Conservation (phyloP, 1,284 basidiomycete genomes). For the Cystobasidium sp. region DNA sequence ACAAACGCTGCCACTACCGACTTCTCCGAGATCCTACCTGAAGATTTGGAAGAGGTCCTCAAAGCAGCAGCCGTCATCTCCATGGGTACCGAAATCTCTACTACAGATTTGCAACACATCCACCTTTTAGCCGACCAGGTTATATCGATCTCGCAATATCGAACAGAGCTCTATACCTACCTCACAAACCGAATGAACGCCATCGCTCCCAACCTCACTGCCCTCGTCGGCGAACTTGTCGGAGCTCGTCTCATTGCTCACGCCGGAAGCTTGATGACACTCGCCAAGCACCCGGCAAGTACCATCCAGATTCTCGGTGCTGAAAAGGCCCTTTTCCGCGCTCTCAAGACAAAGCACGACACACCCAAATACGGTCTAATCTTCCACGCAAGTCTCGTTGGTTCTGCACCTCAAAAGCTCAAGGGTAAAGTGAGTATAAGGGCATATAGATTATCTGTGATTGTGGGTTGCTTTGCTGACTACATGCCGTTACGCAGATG, state of each 20-base stretch:
- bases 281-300: constrained; percentile 97
- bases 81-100: constrained; percentile 98
- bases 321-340: constrained; percentile 97
- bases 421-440: constrained; percentile 80
- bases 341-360: constrained; percentile 98
- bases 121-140: constrained; percentile 95
- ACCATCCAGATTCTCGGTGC: constrained; percentile 98
- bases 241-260: constrained; percentile 95
- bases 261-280: constrained; percentile 93
- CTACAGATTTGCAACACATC: constrained; percentile 93
- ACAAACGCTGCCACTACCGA: constrained; percentile 86
- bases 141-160: constrained; percentile 77
- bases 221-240: constrained; percentile 91
- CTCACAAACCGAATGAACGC: constrained; percentile 97
- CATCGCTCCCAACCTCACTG: constrained; percentile 93
- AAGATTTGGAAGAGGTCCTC: constrained; percentile 87
- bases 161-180: constrained; percentile 87
- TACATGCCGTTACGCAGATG: constrained; percentile 66
- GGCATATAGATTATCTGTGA: constrained; percentile 2
- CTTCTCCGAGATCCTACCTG: constrained; percentile 87
- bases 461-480: constrained; percentile 18
- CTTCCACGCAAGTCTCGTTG: constrained; percentile 82
- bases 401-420: constrained; percentile 95
- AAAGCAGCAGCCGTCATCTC: constrained; percentile 93
- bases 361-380: constrained; percentile 73